These are phyloP conservation scores for Fusarium armeniacum DNA, from an alignment of 2,329 filamentous ascomycete genomes.

Conservation along the genomic window DNA sequence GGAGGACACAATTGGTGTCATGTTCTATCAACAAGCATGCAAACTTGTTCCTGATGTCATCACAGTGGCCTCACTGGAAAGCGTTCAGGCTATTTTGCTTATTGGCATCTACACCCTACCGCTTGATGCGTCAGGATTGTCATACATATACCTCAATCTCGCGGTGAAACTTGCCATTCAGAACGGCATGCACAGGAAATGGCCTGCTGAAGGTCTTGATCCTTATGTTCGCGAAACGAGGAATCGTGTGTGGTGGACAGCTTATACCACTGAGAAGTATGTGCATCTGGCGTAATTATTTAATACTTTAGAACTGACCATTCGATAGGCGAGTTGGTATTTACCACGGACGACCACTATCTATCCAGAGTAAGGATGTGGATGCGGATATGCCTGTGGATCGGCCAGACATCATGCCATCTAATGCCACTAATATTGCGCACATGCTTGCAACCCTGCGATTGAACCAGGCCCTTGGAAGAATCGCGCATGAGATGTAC, in stretches of 20 bases:
- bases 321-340: constrained; percentile 65
- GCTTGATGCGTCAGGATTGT: constrained; percentile 68
- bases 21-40: constrained; percentile 69
- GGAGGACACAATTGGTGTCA: constrained; percentile 67
- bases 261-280: constrained; percentile 69
- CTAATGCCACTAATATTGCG: constrained; percentile 59
- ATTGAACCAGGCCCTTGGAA: constrained; percentile 55
- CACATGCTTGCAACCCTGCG: constrained; percentile 62
- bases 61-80: constrained; percentile 67
- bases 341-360: constrained; percentile 68
- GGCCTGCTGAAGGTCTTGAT: constrained; percentile 62
- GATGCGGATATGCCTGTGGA: constrained; percentile 67
- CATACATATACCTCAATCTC: constrained; percentile 69
- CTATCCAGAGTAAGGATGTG: constrained; percentile 65
- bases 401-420: constrained; percentile 59
- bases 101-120: constrained; percentile 69
- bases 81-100: constrained; percentile 69
- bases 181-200: constrained; percentile 71
- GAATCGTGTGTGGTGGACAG: constrained; percentile 70
- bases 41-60: constrained; percentile 70
- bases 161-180: constrained; percentile 70
- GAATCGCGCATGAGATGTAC: constrained; percentile 58
- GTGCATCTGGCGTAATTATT: constrained; percentile 18
- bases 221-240: constrained; percentile 64
- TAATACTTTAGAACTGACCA: constrained; percentile 30